A percentile compares a stretch with the other conserved stretches of the same genome.
Conservation (phyloP, 106 monocot species). For the Dioscorea alata region DNA sequence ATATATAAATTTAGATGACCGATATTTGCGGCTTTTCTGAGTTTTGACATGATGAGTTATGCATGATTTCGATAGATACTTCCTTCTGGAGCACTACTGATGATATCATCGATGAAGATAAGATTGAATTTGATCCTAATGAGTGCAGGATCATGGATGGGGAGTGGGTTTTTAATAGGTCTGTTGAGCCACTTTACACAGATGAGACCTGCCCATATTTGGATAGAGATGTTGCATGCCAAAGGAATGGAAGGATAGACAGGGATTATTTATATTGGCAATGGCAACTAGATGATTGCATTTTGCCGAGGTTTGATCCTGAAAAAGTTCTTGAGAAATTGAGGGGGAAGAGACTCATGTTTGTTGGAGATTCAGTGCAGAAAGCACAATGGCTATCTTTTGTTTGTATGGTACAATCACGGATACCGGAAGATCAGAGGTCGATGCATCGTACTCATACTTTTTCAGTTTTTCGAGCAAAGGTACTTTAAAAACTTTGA, state of each 20-base stretch:
- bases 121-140: slow-evolving; percentile 27
- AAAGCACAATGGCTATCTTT: slow-evolving; percentile 53
- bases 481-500: slow-evolving; percentile 10
- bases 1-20: too few relatives aligned
- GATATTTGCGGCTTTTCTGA: background rate
- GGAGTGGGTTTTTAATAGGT: slow-evolving; percentile 62
- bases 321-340: slow-evolving; percentile 44
- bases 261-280: slow-evolving; percentile 68
- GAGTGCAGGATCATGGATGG: slow-evolving; percentile 62
- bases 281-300: slow-evolving; percentile 72
- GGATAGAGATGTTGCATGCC: slow-evolving; percentile 47
- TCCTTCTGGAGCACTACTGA: slow-evolving; percentile 7
- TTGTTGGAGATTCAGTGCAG: slow-evolving; percentile 62
- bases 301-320: slow-evolving; percentile 66
- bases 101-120: slow-evolving; percentile 14
- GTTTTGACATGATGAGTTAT: slow-evolving; percentile 8
- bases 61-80: slow-evolving; percentile 11
- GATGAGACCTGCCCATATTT: slow-evolving; percentile 72
- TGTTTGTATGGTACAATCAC: slow-evolving; percentile 52
- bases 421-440: slow-evolving; percentile 35
- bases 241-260: slow-evolving; percentile 74
- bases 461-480: slow-evolving; percentile 49
- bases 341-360: slow-evolving; percentile 70
- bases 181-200: slow-evolving; percentile 33
- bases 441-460: slow-evolving; percentile 37